Base-by-base conservation (phyloP, 2,329 filamentous ascomycete species). In the Podosphaera fusca region DNA sequence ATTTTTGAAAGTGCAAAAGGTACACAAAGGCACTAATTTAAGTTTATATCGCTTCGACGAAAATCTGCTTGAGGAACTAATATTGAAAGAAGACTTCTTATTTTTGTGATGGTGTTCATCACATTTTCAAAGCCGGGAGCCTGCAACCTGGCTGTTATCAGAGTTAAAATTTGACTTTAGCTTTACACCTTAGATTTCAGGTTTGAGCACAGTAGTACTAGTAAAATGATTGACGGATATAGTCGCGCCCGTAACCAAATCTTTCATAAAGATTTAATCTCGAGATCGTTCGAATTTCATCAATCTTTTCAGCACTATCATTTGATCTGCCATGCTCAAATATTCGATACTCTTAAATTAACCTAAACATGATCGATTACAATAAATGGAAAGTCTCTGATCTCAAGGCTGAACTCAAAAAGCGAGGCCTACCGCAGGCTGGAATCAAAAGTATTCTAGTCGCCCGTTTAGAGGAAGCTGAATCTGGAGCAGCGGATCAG, bases 401-500 rank as follows among this genome's bases (percentile, higher is more conserved):
- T 64, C 75, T 90, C 58, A 84, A 82, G 69, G 78, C 79, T 30
- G 84, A 88, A 72, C 75, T 89, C 47, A 87, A 85, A 70, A 74
- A 73, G 58, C 78, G 84, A 61, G 80, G 81, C n/a, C 76, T 89
- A 45, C 72, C 80, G 4, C 77, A 80, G 60, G 77, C 78, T 31
- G 85, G 85, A 7, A 74, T 87, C 56, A 85, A 88, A 67, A 75
- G 80, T 31, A 84, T 84, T 59, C 76, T 88, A 52, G 74, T 89
- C 57, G 76, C 82, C 59, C 78, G 82, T 59, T 70, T 90, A 51
- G 66, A 73, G 52, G 70, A 69, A 54, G 70, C 69, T 38, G 63
- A 68, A 57, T 66, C 64, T 54, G 66, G 66, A 46, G 61, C 60
- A 34, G 66, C 64, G 1, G 50, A 64, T 3, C 64, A 66, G 42